Base-by-base conservation (phyloP, 2,329 filamentous ascomycete species). In the Arthroderma sp. region DNA sequence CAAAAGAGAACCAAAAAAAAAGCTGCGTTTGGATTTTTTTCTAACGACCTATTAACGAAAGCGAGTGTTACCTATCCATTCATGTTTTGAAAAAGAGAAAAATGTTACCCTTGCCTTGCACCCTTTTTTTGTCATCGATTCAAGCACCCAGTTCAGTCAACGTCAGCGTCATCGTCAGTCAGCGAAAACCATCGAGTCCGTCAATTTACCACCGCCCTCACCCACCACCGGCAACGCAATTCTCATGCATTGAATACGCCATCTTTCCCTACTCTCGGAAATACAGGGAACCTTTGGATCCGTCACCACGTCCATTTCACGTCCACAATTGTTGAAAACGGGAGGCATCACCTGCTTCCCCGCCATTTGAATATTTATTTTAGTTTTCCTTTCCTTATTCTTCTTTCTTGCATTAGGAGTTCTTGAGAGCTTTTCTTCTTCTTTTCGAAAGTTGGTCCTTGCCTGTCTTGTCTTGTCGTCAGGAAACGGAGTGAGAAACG, bases 21-120 rank as follows among this genome's bases (percentile, higher is more conserved):
- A n/a, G 23, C 44, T n/a, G 25, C 44, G 23, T 51, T 33, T 31
- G 28, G 25, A 51, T 31, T 31, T 31, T 33, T 19, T 13, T 51
- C 25, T 51, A 31, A 51, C 44, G 44, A 51, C 44, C 44, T 11
- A 51, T 51, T 51, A 51, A 51, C 44, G 44, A 51, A 51, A 51
- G 44, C 44, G 44, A 51, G 44, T 51, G 44, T 51, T 51, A 28
- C 28, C 44, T 51, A 25, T 51, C 44, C n/a, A 25, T 25, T 51
- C 44, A 51, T 51, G 44, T 31, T 51, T 31, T 51, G 25, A 31
- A 31, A 51, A 31, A 19, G n/a, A 28, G 28, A 31, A 31, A 51
- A 51, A 51, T 33, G 25, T 51, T 33, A 19, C 15, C 17, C 4
- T n/a, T 13, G 35, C 35, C 35, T 38, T 38, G 39, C 35, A 3